These are phyloP conservation scores for Davidsoniella eucalypti DNA, from an alignment of 2,329 filamentous ascomycete genomes.

Conservation along the genomic window DNA sequence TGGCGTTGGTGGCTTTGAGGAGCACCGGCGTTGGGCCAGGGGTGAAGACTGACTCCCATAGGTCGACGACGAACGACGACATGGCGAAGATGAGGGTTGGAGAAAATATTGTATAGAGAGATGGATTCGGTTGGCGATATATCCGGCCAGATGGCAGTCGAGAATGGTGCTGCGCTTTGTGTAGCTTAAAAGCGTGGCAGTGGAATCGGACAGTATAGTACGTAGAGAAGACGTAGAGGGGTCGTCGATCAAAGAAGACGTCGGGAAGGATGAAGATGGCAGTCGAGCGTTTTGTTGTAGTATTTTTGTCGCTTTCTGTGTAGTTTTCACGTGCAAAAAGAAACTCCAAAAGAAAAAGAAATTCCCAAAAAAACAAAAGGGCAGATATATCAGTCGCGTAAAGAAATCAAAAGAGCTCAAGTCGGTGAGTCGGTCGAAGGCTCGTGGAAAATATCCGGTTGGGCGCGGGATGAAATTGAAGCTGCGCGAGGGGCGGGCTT, in stretches of 20 bases:
- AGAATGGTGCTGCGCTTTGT: not conserved
- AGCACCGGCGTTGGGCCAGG: conserved; percentile 80
- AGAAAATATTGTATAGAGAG: not conserved
- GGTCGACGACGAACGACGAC: conserved; percentile 51
- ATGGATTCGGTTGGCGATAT: not conserved
- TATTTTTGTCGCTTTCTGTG: no score
- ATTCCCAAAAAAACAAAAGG: not conserved
- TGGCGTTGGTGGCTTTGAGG: conserved; percentile 74
- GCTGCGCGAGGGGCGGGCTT: no score
- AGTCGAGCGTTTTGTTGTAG: no score
- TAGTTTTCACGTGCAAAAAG: not conserved
- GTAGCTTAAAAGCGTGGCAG: not conserved
- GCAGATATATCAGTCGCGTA: not conserved
- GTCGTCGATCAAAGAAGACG: no score
- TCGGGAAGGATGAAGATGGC: not conserved
- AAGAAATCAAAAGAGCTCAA: no score
- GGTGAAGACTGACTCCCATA: conserved; percentile 88
- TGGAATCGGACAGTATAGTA: not conserved
- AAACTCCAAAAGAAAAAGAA: not conserved
- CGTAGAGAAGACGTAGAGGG: not conserved
- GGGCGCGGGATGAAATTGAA: no score
- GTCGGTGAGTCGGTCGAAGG: no score
- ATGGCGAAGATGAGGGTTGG: conserved; percentile 23
- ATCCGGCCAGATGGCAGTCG: no score
- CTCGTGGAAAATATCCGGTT: no score